A percentile compares a stretch with the other conserved stretches of the same genome.
These are phyloP conservation scores for Ilex aquifolium DNA, from an alignment of 257 asterid species.

Conservation along the genomic window DNA sequence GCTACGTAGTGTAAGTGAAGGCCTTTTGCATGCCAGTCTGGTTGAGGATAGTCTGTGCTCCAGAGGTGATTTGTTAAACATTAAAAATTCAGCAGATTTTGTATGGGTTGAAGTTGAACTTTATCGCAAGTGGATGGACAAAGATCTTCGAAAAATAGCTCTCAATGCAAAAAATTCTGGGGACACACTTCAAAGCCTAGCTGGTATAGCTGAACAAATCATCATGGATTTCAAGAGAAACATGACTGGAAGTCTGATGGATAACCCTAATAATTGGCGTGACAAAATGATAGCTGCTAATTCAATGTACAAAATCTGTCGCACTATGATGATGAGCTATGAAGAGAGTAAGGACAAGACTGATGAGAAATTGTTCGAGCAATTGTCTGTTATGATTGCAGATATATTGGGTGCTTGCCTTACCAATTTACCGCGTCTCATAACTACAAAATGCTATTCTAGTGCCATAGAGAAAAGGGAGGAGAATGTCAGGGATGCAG, in stretches of 20 bases:
- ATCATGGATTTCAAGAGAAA: conserved; percentile 25
- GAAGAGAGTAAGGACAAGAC: too few relatives aligned
- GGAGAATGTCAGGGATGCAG: too few relatives aligned
- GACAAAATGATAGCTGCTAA: too few relatives aligned
- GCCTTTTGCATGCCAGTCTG: conserved; percentile 20
- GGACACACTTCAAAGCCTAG: conserved; percentile 19
- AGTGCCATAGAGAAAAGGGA: too few relatives aligned
- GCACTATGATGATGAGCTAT: too few relatives aligned
- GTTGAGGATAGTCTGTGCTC: conserved; percentile 20
- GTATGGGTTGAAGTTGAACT: conserved; percentile 33
- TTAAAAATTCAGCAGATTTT: conserved; percentile 29
- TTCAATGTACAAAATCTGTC: too few relatives aligned
- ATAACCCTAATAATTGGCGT: background rate
- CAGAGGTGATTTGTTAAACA: conserved; percentile 13
- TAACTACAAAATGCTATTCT: too few relatives aligned
- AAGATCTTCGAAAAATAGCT: background rate
- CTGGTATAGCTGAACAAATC: conserved; percentile 17
- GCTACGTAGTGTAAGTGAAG: conserved; percentile 25
- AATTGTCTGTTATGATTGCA: too few relatives aligned
- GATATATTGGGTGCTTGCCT: too few relatives aligned
- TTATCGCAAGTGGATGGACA: conserved; percentile 26
- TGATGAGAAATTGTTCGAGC: too few relatives aligned
- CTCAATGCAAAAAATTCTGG: conserved; percentile 14
- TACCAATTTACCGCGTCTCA: too few relatives aligned
- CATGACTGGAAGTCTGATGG: conserved; percentile 20